Evolutionary conservation across 495 filamentous ascomycete species (phyloP).

Genomic region (Xylaria intraflava): DNA sequence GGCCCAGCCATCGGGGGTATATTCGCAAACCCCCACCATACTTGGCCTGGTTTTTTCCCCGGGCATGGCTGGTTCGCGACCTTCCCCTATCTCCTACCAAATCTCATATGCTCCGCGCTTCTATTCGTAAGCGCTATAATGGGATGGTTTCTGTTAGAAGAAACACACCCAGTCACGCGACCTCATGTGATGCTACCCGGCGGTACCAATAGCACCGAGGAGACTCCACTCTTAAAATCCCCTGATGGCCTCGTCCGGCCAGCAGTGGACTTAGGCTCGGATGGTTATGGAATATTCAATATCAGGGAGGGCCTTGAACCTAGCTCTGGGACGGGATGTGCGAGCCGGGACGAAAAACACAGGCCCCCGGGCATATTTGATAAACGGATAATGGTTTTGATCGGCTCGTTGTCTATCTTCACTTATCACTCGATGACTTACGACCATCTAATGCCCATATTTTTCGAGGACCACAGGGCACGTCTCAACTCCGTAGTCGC

Average conservation of each 20-base stretch:
- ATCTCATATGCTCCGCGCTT: conserved; percentile 66
- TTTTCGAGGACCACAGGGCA: conserved; percentile 62
- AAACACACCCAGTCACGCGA: conserved; percentile 77
- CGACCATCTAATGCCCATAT: conserved; percentile 77
- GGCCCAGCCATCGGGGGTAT: conserved; percentile 76
- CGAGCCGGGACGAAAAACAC: conserved; percentile 27
- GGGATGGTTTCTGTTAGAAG: conserved; percentile 67
- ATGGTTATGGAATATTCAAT: conserved; percentile 76
- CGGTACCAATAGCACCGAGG: conserved; percentile 48
- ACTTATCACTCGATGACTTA: conserved; percentile 87
- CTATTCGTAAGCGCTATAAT: conserved; percentile 66
- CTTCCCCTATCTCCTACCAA: conserved; percentile 79
- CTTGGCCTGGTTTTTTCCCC: conserved; percentile 60
- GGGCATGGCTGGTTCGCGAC: conserved; percentile 57
- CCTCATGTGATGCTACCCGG: conserved; percentile 49
- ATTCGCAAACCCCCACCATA: conserved; percentile 65
- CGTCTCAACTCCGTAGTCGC: conserved; percentile 13
- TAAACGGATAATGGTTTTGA: conserved; percentile 59
- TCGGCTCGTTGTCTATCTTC: conserved; percentile 70
- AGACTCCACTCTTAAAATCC: conserved; percentile 66
- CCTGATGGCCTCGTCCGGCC: conserved; percentile 64
- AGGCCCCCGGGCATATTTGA: conserved; percentile 50
- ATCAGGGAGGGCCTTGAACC: conserved; percentile 39
- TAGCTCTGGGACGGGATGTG: conserved; percentile 32
- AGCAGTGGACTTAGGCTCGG: conserved; percentile 61